Percentiles rank a stretch among this genome's conserved stretches.
Evolutionary conservation across 306 rosid species (phyloP).

Genomic region (Rubus parviflorus): DNA sequence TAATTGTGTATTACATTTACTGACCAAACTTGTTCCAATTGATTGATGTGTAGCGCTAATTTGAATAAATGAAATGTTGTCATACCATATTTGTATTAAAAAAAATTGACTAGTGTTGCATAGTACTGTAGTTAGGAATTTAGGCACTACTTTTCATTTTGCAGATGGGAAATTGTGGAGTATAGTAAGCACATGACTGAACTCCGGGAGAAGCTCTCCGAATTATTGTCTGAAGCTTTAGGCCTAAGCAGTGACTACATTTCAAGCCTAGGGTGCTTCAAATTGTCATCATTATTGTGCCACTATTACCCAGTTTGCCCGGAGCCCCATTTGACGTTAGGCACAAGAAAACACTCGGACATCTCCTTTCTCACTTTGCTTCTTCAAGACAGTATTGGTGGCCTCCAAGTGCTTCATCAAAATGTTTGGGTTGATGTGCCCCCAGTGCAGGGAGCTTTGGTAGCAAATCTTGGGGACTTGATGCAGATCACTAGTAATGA

Average conservation of each 20-base stretch:
- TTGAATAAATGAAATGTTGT: no score
- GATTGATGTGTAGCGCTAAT: no score
- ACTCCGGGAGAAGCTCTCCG: neutral
- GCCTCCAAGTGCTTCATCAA: slow-evolving; percentile 27
- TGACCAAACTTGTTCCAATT: no score
- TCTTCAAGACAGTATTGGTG: slow-evolving; percentile 21
- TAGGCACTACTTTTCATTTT: neutral
- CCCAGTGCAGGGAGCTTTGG: slow-evolving; percentile 9
- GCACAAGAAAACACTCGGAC: slow-evolving; percentile 20
- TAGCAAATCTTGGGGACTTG: slow-evolving; percentile 16
- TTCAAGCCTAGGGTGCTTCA: slow-evolving; percentile 20
- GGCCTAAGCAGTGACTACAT: slow-evolving; percentile 22
- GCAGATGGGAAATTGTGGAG: slow-evolving; percentile 16
- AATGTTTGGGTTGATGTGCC: slow-evolving; percentile 25
- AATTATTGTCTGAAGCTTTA: slow-evolving; percentile 29
- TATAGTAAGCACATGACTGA: neutral
- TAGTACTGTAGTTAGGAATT: neutral
- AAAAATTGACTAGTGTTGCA: no score
- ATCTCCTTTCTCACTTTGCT: slow-evolving; percentile 26
- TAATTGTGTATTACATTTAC: no score
- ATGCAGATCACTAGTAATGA: slow-evolving; percentile 25
- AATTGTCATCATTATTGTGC: neutral
- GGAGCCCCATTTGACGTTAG: slow-evolving; percentile 22
- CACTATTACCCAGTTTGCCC: slow-evolving; percentile 32
- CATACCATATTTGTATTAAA: no score